Base-by-base conservation (phyloP, 768 basidiomycete species). In the Sarcodon aspratus region DNA sequence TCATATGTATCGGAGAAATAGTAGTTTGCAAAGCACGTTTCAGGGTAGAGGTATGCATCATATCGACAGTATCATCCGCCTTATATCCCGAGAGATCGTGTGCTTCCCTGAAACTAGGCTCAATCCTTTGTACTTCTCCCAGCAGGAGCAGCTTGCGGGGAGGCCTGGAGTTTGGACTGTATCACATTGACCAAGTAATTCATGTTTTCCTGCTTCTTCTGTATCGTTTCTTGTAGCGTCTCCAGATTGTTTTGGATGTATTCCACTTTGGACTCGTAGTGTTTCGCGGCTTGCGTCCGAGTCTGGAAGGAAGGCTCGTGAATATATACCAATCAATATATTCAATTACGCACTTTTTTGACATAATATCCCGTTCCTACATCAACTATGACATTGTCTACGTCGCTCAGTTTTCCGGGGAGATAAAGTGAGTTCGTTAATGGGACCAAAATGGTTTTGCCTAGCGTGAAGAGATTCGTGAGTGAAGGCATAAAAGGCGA, bases 331-430 rank as follows among this genome's bases (percentile, higher is more conserved):
- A 38, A 38, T 38, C 37, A 38, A 13, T 6, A 18, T 13, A 18
- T 38, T 27, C 21, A 5, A 27, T 27, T 27, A 54, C 70, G 40
- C 44, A 90, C 96, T 76, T 98, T 99, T 66, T 89, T 82, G 13
- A 98, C 87, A 56, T 84, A 97, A 65, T 97, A 99, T 0, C 96
- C 95, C 0, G 95, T 98, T 1, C 96, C 96, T 27, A 98, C 75
- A 62, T 99, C 96, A 36, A 98, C 79, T 53, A 98, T 82, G 44
- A 99, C 94, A 56, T 90, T 77, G 42, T 92, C 85, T 1, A 78
- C 64, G 59, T 96, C 86, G 37, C 71, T 73, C 44, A 98, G 72
- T 66, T 82, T 91, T 15, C 94, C 96, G 2, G 95, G 93, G 21
- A 98, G 86, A 60, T 97, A 98, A 2, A 99, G 75, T 1, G 94